phyloP scores from a whole-genome alignment of 192 early-diverging fungal genomes.

The Podila verticillata region DNA sequence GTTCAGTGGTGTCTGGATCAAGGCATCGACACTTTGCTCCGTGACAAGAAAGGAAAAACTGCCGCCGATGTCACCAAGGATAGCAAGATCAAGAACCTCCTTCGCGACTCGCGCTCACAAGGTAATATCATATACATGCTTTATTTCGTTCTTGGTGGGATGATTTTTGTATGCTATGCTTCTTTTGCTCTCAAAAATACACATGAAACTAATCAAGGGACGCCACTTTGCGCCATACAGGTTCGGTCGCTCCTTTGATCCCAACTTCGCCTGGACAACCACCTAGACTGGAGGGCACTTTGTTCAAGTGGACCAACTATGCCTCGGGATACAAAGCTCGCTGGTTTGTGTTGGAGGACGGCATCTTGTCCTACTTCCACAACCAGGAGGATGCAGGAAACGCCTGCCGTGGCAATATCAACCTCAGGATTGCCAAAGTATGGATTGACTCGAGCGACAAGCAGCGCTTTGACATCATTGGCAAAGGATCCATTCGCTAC shows the following conservation, averaged over 20 bases:
- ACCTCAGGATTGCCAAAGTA: slow-evolving; percentile 75
- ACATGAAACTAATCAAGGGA: no score
- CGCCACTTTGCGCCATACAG: slow-evolving; percentile 29
- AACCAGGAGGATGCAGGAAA: slow-evolving; percentile 79
- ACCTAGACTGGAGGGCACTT: slow-evolving; percentile 68
- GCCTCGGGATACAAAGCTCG: slow-evolving; percentile 80
- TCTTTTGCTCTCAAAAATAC: slow-evolving; percentile 14
- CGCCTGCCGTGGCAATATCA: slow-evolving; percentile 83
- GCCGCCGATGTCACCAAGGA: slow-evolving; percentile 65
- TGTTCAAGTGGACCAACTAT: slow-evolving; percentile 92
- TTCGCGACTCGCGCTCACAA: slow-evolving; percentile 50
- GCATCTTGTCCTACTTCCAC: slow-evolving; percentile 86
- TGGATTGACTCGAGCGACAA: slow-evolving; percentile 70
- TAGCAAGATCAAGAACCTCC: slow-evolving; percentile 60
- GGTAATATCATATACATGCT: slow-evolving; percentile 3
- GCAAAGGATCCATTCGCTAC: slow-evolving; percentile 79
- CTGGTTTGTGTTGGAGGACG: slow-evolving; percentile 85
- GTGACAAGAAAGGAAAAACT: slow-evolving; percentile 71
- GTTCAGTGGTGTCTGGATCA: slow-evolving; percentile 76
- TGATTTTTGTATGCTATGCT: no score
- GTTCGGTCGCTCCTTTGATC: slow-evolving; percentile 59
- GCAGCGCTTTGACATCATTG: slow-evolving; percentile 80
- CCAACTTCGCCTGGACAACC: slow-evolving; percentile 64
- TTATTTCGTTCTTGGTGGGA: not conserved
- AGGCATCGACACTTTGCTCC: slow-evolving; percentile 78